These are phyloP conservation scores for Bonnemaisonia californica DNA, from an alignment of 31 red algal genomes.

Conservation along the genomic window DNA sequence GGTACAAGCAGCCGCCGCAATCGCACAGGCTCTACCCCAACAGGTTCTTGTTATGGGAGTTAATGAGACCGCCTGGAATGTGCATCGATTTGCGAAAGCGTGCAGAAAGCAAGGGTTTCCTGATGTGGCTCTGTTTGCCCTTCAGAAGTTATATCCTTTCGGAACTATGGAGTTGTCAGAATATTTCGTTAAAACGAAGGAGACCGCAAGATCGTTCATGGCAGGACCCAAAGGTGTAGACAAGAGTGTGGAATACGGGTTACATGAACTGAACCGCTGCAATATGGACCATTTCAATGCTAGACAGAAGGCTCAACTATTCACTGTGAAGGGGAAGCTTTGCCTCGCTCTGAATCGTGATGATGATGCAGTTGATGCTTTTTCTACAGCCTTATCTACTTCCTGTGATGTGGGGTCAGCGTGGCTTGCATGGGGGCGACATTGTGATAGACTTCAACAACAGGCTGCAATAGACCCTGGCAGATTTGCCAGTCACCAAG, in stretches of 20 bases:
- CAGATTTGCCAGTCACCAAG: background rate
- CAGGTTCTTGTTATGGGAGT: conserved; percentile 87
- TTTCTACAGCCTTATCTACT: conserved; percentile 61
- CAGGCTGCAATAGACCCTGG: conserved; percentile 28
- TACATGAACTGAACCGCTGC: conserved; percentile 81
- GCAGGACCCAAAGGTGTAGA: conserved; percentile 47
- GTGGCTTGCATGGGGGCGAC: conserved; percentile 91
- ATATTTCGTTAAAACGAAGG: conserved; percentile 98
- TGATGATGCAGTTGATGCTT: conserved; percentile 73
- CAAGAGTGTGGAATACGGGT: conserved; percentile 69
- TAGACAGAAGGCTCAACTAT: conserved; percentile 91
- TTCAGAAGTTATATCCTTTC: conserved; percentile 93
- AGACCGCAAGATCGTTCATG: conserved; percentile 86
- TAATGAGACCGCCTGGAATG: conserved; percentile 97
- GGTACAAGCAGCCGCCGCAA: conserved; percentile 66
- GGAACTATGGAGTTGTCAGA: conserved; percentile 93
- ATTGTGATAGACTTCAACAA: conserved; percentile 81
- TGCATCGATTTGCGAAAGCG: conserved; percentile 89
- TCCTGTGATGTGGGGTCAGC: conserved; percentile 80
- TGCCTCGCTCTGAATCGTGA: conserved; percentile 41
- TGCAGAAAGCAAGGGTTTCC: conserved; percentile 90
- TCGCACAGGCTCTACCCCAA: conserved; percentile 69
- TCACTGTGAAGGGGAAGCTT: conserved; percentile 85
- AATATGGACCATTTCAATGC: conserved; percentile 91
- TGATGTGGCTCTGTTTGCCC: conserved; percentile 77